Percentiles rank a stretch among this genome's conserved stretches.
Conservation (phyloP, 2,329 filamentous ascomycete genomes). For the Fusarium tjaetaba region DNA sequence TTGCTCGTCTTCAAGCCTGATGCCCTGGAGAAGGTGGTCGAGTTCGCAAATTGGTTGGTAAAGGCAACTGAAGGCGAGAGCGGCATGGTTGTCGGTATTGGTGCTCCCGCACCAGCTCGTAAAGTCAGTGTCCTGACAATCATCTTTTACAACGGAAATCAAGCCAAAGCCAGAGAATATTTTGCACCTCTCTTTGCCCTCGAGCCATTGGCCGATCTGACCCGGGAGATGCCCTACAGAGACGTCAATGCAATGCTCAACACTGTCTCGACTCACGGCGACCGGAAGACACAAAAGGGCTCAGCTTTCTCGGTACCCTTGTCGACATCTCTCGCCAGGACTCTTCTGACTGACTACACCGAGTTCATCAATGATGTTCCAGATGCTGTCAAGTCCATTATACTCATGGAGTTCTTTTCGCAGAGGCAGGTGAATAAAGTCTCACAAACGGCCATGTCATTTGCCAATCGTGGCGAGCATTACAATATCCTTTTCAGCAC, state of each 20-base stretch:
- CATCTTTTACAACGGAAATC: not conserved
- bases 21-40: not conserved
- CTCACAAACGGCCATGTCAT: not conserved
- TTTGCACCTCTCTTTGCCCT: not conserved
- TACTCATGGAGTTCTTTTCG: not conserved
- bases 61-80: not conserved
- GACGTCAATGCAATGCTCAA: not conserved
- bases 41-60: not conserved
- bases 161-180: not conserved
- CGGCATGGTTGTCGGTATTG: not conserved
- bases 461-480: not conserved
- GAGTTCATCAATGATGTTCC: not conserved
- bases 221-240: not conserved
- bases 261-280: not conserved
- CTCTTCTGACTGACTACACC: not conserved
- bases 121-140: not conserved
- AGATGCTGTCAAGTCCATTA: not conserved
- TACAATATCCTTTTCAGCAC: not conserved
- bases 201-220: not conserved
- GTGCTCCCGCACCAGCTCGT: not conserved
- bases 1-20: not conserved
- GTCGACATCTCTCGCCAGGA: not conserved
- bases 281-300: not conserved
- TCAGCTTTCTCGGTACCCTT: not conserved
- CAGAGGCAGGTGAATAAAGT: not conserved